These are phyloP conservation scores for Syzygium syzygioides DNA, from an alignment of 441 rosid genomes.

Conservation along the genomic window DNA sequence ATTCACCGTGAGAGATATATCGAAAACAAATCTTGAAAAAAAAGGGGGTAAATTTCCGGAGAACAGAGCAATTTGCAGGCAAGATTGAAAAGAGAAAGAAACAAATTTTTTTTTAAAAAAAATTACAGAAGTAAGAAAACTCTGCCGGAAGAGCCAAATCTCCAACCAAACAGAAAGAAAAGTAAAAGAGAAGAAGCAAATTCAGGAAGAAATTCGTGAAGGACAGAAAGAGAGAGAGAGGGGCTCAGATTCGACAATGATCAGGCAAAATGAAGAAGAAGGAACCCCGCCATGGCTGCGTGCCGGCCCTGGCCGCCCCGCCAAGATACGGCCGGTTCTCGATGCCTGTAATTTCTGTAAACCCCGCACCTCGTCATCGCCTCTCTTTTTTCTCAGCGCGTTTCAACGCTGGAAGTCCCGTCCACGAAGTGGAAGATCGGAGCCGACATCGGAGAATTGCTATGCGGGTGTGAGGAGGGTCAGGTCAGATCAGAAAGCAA, in stretches of 20 bases:
- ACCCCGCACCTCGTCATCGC: neutral
- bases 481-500: neutral
- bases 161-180: neutral
- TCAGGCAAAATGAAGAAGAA: neutral
- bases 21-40: neutral
- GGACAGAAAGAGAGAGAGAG: neutral
- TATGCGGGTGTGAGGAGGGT: neutral
- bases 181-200: neutral
- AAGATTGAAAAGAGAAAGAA: neutral
- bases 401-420: neutral
- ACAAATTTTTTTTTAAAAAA: no score
- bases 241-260: neutral
- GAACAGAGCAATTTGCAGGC: neutral
- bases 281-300: conserved; percentile 1
- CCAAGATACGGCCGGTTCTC: neutral
- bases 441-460: neutral
- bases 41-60: neutral
- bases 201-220: neutral
- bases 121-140: neutral
- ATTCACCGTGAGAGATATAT: no score
- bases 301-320: neutral
- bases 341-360: neutral
- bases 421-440: neutral
- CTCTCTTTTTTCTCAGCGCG: neutral
- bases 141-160: neutral